Conservation (phyloP, 2,329 filamentous ascomycete species). For the Monilinia vaccinii-corymbosi region DNA sequence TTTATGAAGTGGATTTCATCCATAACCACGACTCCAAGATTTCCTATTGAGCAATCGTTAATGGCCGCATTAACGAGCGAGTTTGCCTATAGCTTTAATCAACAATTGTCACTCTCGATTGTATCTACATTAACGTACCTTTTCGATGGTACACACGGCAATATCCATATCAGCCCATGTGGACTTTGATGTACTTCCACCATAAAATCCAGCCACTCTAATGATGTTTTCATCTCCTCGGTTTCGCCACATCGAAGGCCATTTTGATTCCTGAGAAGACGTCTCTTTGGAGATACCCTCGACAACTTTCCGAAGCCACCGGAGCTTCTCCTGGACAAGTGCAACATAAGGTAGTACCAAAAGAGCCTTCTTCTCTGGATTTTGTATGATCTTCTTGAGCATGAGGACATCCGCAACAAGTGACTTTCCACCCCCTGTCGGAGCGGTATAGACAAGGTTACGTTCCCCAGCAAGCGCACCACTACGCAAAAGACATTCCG, state of each 20-base stretch:
- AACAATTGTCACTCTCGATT: not conserved
- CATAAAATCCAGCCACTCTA: constrained; percentile 64
- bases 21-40: constrained; percentile 58
- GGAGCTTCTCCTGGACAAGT: constrained; percentile 70
- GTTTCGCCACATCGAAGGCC: constrained; percentile 40
- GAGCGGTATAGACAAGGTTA: constrained; percentile 72
- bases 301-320: constrained; percentile 61
- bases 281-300: constrained; percentile 41
- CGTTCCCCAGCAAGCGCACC: constrained; percentile 55
- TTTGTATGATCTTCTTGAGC: constrained; percentile 59
- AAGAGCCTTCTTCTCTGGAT: constrained; percentile 57
- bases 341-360: constrained; percentile 70
- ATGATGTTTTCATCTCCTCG: constrained; percentile 49
- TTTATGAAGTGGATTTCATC: constrained; percentile 80
- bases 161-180: constrained; percentile 70
- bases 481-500: constrained; percentile 59
- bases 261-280: constrained; percentile 8
- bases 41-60: constrained; percentile 55
- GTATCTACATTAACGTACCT: constrained; percentile 35
- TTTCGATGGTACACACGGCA: constrained; percentile 72
- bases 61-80: constrained; percentile 64
- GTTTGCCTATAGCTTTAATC: constrained; percentile 48
- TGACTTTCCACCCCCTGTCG: constrained; percentile 70
- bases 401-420: constrained; percentile 65
- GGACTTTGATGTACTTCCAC: constrained; percentile 57